phyloP scores from a whole-genome alignment of 129 eudicot genomes.

The Pulicaria dysenterica region DNA sequence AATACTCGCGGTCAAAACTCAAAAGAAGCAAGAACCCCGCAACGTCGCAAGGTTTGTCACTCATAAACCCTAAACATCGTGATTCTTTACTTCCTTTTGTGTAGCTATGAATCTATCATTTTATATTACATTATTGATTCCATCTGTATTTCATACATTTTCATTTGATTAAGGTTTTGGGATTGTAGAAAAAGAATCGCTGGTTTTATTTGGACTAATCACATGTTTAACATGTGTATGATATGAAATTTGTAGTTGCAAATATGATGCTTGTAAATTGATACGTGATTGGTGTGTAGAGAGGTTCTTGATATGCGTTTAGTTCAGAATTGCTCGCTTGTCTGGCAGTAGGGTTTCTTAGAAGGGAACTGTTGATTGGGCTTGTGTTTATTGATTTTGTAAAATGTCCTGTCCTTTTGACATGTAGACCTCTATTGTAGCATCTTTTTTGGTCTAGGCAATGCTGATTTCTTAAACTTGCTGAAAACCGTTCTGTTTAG shows the following conservation, averaged over 20 bases:
- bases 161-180: slow-evolving; percentile 11
- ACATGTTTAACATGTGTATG: neutral
- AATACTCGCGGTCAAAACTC: neutral
- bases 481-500: neutral
- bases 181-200: neutral
- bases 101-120: neutral
- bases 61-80: slow-evolving; percentile 33
- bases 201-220: neutral
- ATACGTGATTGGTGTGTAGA: neutral
- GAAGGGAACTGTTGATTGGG: neutral
- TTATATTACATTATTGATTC: neutral
- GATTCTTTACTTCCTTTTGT: neutral
- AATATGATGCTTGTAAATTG: neutral
- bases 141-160: neutral
- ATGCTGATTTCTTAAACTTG: neutral
- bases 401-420: neutral
- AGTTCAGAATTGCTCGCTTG: too few species aligned
- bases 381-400: neutral
- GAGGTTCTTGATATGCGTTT: neutral
- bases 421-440: too few species aligned
- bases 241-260: neutral
- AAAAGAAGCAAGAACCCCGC: neutral
- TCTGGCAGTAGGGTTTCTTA: too few species aligned
- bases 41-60: slow-evolving; percentile 27
- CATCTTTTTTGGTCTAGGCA: neutral